Evolutionary conservation across 345 rosid species (phyloP).

Genomic region (Reutealis trisperma): DNA sequence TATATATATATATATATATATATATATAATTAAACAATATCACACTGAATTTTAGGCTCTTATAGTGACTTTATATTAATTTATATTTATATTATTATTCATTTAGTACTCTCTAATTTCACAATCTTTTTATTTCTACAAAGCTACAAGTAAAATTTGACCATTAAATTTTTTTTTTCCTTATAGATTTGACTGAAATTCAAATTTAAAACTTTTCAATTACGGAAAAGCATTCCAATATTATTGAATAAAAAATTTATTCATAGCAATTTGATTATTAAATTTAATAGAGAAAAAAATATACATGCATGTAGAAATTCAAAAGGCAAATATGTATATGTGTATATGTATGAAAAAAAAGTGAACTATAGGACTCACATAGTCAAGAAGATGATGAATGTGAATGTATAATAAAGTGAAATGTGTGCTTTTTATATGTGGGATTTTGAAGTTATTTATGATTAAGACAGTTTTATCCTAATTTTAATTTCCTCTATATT

Average conservation of each 20-base stretch:
- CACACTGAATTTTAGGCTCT: neutral
- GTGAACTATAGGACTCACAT: neutral
- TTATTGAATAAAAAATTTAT: no score
- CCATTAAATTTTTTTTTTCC: neutral
- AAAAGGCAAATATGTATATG: no score
- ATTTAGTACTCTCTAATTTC: neutral
- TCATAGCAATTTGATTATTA: no score
- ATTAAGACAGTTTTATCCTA: conserved; percentile 18
- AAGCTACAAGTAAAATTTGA: neutral
- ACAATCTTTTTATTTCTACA: neutral
- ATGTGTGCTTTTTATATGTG: conserved; percentile 1
- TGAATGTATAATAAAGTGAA: neutral
- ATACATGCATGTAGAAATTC: no score
- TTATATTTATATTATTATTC: neutral
- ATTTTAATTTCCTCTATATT: neutral
- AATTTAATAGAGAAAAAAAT: no score
- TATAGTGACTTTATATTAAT: neutral
- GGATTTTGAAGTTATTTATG: conserved; percentile 2
- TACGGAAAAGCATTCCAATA: no score
- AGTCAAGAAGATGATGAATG: neutral
- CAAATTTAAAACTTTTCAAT: no score
- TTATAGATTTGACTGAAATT: no score
- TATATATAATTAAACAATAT: no score
- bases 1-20: no score
- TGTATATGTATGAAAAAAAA: neutral